phyloP scores from a whole-genome alignment of 2,329 filamentous ascomycete genomes.

The Lachnellula cervina region DNA sequence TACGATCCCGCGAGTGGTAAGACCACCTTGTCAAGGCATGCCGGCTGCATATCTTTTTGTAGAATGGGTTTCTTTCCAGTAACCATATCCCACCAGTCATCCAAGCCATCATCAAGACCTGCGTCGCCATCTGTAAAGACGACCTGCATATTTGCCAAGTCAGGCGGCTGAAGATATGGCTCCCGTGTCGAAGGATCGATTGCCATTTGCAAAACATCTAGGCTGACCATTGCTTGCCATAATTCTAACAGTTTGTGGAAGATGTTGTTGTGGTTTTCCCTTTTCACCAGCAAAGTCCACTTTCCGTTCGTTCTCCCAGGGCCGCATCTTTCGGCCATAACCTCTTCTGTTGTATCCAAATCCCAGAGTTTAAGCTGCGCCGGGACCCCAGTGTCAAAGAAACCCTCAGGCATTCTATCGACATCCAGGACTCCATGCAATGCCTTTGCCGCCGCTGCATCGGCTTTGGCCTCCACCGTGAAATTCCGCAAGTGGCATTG shows the following conservation, averaged over 20 bases:
- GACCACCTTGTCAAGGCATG: slow-evolving; percentile 25
- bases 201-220: slow-evolving; percentile 23
- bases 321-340: not conserved
- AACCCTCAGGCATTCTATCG: slow-evolving; percentile 18
- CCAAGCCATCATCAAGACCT: slow-evolving; percentile 12
- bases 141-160: slow-evolving; percentile 17
- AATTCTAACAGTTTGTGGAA: slow-evolving; percentile 31
- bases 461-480: not conserved
- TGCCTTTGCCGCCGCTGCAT: slow-evolving; percentile 3
- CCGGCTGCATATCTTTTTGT: slow-evolving; percentile 16
- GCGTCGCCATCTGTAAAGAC: slow-evolving; percentile 19
- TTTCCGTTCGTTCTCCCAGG: slow-evolving; percentile 9
- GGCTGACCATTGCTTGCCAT: slow-evolving; percentile 25
- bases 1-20: slow-evolving; percentile 24
- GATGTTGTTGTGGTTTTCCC: slow-evolving; percentile 28
- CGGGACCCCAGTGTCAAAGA: slow-evolving; percentile 23
- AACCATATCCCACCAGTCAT: slow-evolving; percentile 23
- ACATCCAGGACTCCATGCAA: slow-evolving; percentile 16
- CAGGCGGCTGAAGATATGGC: slow-evolving; percentile 18
- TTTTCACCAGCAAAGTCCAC: slow-evolving; percentile 24
- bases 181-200: slow-evolving; percentile 15
- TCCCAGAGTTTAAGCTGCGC: slow-evolving; percentile 18
- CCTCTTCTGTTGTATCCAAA: slow-evolving; percentile 4
- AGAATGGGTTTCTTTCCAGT: slow-evolving; percentile 21
- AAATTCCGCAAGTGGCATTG: slow-evolving; percentile 16